Conservation (phyloP, 1,284 basidiomycete genomes). For the Mrakiaceae sp. region DNA sequence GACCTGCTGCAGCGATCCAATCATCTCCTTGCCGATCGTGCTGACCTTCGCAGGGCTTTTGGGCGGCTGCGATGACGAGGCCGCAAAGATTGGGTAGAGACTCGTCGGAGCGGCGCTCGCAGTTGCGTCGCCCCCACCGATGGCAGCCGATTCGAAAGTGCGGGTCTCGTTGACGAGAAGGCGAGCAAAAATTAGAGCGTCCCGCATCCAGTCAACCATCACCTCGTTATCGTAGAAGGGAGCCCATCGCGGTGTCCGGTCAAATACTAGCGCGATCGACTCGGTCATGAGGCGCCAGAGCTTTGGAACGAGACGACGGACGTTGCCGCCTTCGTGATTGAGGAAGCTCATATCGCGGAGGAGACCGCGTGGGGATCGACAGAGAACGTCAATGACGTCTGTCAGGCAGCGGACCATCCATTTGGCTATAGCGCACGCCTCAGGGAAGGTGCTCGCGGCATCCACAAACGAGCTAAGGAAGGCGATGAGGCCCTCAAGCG, state of each 20-base stretch:
- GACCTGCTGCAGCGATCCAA: conserved; percentile 62
- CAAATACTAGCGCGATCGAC: conserved; percentile 70
- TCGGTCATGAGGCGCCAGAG: conserved; percentile 75
- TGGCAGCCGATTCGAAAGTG: conserved; percentile 59
- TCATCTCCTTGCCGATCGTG: conserved; percentile 54
- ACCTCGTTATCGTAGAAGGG: conserved; percentile 60
- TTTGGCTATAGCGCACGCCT: conserved; percentile 74
- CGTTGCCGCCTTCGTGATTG: conserved; percentile 21
- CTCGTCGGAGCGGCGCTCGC: conserved; percentile 18
- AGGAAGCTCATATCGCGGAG: conserved; percentile 49
- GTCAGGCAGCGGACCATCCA: conserved; percentile 81
- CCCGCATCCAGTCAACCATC: conserved; percentile 94
- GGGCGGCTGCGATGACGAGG: conserved; percentile 32
- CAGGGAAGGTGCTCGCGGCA: conserved; percentile 54
- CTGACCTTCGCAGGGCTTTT: conserved; percentile 31
- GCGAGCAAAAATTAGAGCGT: conserved; percentile 80
- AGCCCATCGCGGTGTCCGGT: conserved; percentile 69
- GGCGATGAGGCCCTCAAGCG: conserved; percentile 55
- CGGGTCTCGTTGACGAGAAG: conserved; percentile 69
- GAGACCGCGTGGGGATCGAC: conserved; percentile 56
- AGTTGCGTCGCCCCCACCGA: conserved; percentile 29
- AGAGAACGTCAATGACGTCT: conserved; percentile 78
- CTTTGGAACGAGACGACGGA: conserved; percentile 48
- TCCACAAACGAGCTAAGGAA: conserved; percentile 56
- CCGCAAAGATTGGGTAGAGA: conserved; percentile 18